Evolutionary conservation across 768 basidiomycete genomes (phyloP).

Genomic region (Trametes sanguinea): DNA sequence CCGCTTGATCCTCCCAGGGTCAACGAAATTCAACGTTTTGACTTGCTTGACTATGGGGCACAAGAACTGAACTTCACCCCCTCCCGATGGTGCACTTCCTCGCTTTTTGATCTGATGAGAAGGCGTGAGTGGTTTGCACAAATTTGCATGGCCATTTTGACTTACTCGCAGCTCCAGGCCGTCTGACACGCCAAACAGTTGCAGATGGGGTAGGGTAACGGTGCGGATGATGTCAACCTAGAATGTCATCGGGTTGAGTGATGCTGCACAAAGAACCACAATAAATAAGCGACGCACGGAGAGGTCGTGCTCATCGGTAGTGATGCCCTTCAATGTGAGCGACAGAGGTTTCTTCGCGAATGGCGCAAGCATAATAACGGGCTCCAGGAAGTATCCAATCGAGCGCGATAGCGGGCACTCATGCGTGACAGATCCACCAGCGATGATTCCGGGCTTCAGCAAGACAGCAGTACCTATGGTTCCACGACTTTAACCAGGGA

Average conservation of each 20-base stretch:
- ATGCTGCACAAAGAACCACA: not conserved
- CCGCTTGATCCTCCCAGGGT: conserved; percentile 88
- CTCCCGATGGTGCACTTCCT: conserved; percentile 88
- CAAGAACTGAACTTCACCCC: conserved; percentile 92
- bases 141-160: not conserved
- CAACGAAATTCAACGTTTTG: conserved; percentile 91
- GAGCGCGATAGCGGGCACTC: conserved; percentile 89
- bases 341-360: conserved; percentile 88
- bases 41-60: conserved; percentile 90
- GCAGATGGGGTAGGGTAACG: conserved; percentile 87
- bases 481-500: not conserved
- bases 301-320: conserved; percentile 89
- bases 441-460: conserved; percentile 89
- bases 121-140: not conserved
- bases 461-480: conserved; percentile 82
- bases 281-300: conserved; percentile 56
- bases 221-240: conserved; percentile 89
- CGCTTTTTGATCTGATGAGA: conserved; percentile 81
- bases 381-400: conserved; percentile 93
- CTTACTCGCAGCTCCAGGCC: conserved; percentile 85
- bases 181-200: conserved; percentile 87
- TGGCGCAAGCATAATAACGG: conserved; percentile 85
- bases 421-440: conserved; percentile 78
- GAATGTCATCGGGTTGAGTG: not conserved
- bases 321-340: conserved; percentile 84